phyloP scores from a whole-genome alignment of 2,329 filamentous ascomycete genomes.

The Xylariaceae sp. region DNA sequence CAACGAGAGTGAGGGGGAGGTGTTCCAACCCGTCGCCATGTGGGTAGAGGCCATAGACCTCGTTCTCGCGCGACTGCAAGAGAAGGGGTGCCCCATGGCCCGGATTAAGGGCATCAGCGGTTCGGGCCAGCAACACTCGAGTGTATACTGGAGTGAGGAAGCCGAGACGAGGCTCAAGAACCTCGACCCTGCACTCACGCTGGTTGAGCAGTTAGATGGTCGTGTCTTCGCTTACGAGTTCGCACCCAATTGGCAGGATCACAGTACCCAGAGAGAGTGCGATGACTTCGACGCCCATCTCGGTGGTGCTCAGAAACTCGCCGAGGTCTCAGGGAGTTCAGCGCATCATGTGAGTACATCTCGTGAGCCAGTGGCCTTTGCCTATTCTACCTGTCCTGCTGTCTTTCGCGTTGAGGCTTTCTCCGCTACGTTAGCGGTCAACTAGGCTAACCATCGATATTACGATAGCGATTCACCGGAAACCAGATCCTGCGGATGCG shows the following conservation, averaged over 20 bases:
- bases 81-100: conserved; percentile 64
- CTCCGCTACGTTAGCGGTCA: background rate
- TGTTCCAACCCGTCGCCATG: conserved; percentile 87
- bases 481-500: conserved; percentile 89
- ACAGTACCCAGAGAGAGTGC: conserved; percentile 87
- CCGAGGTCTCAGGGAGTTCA: conserved; percentile 78
- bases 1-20: conserved; percentile 77
- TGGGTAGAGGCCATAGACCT: conserved; percentile 92
- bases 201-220: conserved; percentile 66
- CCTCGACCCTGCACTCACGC: conserved; percentile 53
- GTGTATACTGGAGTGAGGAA: conserved; percentile 79
- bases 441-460: conserved; percentile 10
- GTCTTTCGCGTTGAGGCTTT: background rate
- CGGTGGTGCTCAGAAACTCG: conserved; percentile 62
- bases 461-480: conserved; percentile 79
- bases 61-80: conserved; percentile 66
- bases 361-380: background rate
- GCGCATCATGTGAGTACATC: conserved; percentile 74
- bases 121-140: conserved; percentile 95
- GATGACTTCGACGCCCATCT: conserved; percentile 76
- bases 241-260: conserved; percentile 97
- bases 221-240: conserved; percentile 74
- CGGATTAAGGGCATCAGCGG: conserved; percentile 78
- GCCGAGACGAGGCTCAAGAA: conserved; percentile 59
- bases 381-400: background rate